These are phyloP conservation scores for Pyrenophora teres DNA, from an alignment of 2,329 filamentous ascomycete genomes.

Conservation along the genomic window DNA sequence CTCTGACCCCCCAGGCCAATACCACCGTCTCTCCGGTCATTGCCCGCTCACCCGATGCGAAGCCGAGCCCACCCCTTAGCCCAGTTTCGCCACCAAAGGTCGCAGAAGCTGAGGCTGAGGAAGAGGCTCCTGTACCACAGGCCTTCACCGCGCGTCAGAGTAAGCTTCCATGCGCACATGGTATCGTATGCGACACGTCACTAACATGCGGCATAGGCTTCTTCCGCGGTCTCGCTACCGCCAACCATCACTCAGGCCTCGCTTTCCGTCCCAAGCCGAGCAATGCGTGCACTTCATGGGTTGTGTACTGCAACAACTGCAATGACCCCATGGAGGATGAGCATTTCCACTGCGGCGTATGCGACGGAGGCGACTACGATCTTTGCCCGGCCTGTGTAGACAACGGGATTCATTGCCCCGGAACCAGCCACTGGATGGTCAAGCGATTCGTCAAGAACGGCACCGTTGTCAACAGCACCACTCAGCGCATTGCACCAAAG, in stretches of 20 bases:
- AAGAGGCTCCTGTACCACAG: conserved; percentile 50
- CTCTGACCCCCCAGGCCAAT: conserved; percentile 25
- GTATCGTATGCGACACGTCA: neutral
- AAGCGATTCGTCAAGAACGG: conserved; percentile 84
- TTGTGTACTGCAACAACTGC: conserved; percentile 94
- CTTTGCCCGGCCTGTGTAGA: conserved; percentile 82
- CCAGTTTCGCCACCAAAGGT: conserved; percentile 31
- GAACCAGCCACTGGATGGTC: conserved; percentile 87
- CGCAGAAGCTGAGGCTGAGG: conserved; percentile 27
- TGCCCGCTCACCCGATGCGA: conserved; percentile 32
- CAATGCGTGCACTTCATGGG: conserved; percentile 62
- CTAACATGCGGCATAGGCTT: conserved; percentile 30
- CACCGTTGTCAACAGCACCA: conserved; percentile 80
- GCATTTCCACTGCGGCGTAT: conserved; percentile 94
- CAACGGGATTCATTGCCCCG: conserved; percentile 75
- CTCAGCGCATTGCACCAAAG: conserved; percentile 76
- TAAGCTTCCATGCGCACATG: conserved; percentile 23
- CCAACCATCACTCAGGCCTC: conserved; percentile 35
- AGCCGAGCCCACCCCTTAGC: conserved; percentile 23
- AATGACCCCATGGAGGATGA: conserved; percentile 75
- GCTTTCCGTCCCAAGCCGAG: conserved; percentile 50
- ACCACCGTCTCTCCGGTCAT: conserved; percentile 36
- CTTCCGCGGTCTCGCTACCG: conserved; percentile 38
- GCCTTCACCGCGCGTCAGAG: conserved; percentile 46
- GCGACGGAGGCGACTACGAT: conserved; percentile 92